Base-by-base conservation (phyloP, 2,329 filamentous ascomycete genomes). In the Ophiostoma angusticollis region DNA sequence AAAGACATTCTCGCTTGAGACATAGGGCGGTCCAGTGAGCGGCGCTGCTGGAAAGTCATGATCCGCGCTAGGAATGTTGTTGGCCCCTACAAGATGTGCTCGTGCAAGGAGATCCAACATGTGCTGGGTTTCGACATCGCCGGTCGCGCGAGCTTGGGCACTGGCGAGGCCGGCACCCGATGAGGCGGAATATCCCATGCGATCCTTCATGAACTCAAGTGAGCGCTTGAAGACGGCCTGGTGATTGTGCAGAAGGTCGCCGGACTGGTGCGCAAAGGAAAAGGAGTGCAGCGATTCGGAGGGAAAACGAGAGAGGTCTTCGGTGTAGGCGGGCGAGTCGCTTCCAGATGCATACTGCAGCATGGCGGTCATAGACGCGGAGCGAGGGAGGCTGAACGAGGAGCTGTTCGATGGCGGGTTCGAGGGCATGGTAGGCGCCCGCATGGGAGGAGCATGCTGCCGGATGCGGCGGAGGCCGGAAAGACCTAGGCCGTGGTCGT, bases 211-310 rank as follows among this genome's bases (percentile, higher is more conserved):
- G 54, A 96, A 95, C 58, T 96, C 91, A 54, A 95, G 80, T 8
- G 87, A 93, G 43, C 89, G 74, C 61, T 93, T 94, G 52, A 98
- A 59, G 24, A 94, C 81, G 65, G 85, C 93, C 57, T 96, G 87
- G 39, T 91, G 80, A 57, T 76, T 94, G 56, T 94, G 84, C 40
- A 96, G 70, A 46, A 85, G 78, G 46, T 96, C 89, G 54, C 94
- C 87, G 3, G 87, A 89, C 59, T 94, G 87, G 50, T 93, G 84
- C 29, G 91, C 85, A 58, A 98, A 98, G 11, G 89, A 96, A 63
- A 98, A 98, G 2, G 91, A 98, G 60, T 98, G 91, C 33, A 98
- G 66, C 6, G 91, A 98, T 57, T 98, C 91, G 50, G 84, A 85
- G 1, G 91, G 89, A 56, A 98, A 98, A 36, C 87, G 80, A 32